phyloP scores from a whole-genome alignment of 208 protist genomes.

The Wallacemonas sp. region DNA sequence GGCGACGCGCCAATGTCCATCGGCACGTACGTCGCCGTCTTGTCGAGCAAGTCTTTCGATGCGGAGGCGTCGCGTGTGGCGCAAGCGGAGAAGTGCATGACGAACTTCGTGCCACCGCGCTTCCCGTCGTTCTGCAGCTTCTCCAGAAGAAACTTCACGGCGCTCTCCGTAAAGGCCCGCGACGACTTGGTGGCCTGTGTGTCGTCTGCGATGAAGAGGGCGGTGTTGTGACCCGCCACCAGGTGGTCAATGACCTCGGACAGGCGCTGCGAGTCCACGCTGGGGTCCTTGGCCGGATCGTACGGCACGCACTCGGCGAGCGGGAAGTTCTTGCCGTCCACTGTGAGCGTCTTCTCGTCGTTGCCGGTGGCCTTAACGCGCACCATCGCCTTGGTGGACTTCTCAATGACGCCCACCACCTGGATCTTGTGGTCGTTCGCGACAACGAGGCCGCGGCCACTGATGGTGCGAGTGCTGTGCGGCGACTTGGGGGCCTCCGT shows the following conservation, averaged over 20 bases:
- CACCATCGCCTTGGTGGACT: constrained; percentile 6
- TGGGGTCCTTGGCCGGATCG: constrained; percentile 12
- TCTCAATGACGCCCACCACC: constrained; percentile 22
- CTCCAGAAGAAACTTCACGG: constrained; percentile 20
- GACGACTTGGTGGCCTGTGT: constrained; percentile 19
- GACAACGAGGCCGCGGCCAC: neutral
- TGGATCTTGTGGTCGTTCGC: constrained; percentile 17
- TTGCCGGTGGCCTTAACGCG: constrained; percentile 11
- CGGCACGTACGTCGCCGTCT: constrained; percentile 10
- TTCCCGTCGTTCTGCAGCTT: constrained; percentile 22
- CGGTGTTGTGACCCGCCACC: constrained; percentile 50
- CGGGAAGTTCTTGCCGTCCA: constrained; percentile 8
- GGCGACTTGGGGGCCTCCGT: constrained; percentile 5
- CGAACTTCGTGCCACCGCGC: constrained; percentile 18
- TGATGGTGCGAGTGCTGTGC: constrained; percentile 8
- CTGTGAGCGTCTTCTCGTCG: constrained; percentile 5
- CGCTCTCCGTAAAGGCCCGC: constrained; percentile 11
- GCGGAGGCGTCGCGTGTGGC: constrained; percentile 25
- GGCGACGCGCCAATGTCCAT: constrained; percentile 45
- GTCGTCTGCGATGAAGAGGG: constrained; percentile 45
- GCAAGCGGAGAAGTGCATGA: constrained; percentile 26
- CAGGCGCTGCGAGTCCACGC: constrained; percentile 22
- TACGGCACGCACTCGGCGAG: constrained; percentile 39
- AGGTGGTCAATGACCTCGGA: constrained; percentile 40
- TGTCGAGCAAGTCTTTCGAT: constrained; percentile 35